Evolutionary conservation across 73 alveolate species (phyloP).

Genomic region (Halteria grandinella): DNA sequence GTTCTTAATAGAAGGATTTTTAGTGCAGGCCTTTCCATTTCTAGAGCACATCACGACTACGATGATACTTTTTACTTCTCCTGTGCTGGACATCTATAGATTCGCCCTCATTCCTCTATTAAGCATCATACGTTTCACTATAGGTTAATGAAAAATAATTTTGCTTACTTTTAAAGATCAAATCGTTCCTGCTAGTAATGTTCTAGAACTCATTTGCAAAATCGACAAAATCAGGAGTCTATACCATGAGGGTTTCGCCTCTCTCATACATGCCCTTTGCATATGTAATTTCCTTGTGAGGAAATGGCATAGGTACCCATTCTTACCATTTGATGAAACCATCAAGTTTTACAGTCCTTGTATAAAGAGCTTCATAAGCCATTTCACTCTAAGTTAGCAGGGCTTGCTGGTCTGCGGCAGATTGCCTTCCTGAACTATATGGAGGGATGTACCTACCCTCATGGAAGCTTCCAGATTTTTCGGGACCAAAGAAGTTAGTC

Average conservation of each 20-base stretch:
- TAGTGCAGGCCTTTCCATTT: slow-evolving; percentile 32
- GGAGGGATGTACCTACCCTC: too few relatives aligned
- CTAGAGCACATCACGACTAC: slow-evolving; percentile 40
- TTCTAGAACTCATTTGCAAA: slow-evolving; percentile 26
- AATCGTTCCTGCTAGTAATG: slow-evolving; percentile 18
- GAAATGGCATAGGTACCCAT: slow-evolving; percentile 44
- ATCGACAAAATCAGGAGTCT: slow-evolving; percentile 37
- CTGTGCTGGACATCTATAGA: slow-evolving; percentile 40
- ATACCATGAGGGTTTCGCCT: slow-evolving; percentile 39
- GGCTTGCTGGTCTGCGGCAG: too few relatives aligned
- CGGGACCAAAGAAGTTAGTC: too few relatives aligned
- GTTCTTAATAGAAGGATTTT: slow-evolving; percentile 35
- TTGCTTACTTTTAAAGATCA: slow-evolving; percentile 1
- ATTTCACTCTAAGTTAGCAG: too few relatives aligned
- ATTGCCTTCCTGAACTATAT: too few relatives aligned
- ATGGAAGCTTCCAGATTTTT: too few relatives aligned
- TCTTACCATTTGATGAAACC: slow-evolving; percentile 2
- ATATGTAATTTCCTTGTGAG: slow-evolving; percentile 22
- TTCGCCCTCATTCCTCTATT: slow-evolving; percentile 41
- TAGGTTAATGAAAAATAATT: too few relatives aligned
- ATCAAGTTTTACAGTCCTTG: neutral
- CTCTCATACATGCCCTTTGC: slow-evolving; percentile 40
- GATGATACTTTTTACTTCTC: slow-evolving; percentile 39
- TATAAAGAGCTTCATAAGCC: too few relatives aligned
- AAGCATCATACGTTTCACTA: slow-evolving; percentile 50